These are phyloP conservation scores for Detonula confervacea DNA, from an alignment of 352 stramenopile genomes.

Conservation along the genomic window DNA sequence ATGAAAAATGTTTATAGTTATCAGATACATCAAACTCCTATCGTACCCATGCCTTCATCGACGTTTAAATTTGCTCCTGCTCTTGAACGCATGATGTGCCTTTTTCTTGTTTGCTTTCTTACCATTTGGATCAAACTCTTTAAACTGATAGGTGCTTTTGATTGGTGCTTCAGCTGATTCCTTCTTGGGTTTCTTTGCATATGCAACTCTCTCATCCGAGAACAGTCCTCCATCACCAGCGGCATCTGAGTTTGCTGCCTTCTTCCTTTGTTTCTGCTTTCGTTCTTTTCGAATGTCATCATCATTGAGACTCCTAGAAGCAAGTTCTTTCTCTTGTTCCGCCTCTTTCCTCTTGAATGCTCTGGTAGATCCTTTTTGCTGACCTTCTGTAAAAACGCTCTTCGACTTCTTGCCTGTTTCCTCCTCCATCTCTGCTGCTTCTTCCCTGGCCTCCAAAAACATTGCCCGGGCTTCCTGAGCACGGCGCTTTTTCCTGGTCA, in stretches of 20 bases:
- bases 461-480: conserved; percentile 67
- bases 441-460: conserved; percentile 54
- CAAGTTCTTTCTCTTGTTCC: conserved; percentile 47
- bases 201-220: conserved; percentile 74
- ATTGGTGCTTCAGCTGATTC: conserved; percentile 37
- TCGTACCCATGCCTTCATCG: conserved; percentile 18
- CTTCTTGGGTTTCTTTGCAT: conserved; percentile 67
- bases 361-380: conserved; percentile 63
- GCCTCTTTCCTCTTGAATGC: conserved; percentile 57
- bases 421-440: conserved; percentile 44
- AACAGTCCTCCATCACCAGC: conserved; percentile 80
- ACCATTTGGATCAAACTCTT: conserved; percentile 70
- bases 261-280: conserved; percentile 52
- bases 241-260: conserved; percentile 57
- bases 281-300: conserved; percentile 58
- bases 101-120: conserved; percentile 71
- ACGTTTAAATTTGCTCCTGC: conserved; percentile 75
- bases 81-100: conserved; percentile 76
- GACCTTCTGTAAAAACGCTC: conserved; percentile 52
- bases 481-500: conserved; percentile 84
- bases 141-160: conserved; percentile 70
- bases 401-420: conserved; percentile 62
- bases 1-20: too few relatives aligned
- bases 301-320: conserved; percentile 67
- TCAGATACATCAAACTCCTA: neutral